Conservation (phyloP, 768 basidiomycete species). For the Holtermannia corniformis region DNA sequence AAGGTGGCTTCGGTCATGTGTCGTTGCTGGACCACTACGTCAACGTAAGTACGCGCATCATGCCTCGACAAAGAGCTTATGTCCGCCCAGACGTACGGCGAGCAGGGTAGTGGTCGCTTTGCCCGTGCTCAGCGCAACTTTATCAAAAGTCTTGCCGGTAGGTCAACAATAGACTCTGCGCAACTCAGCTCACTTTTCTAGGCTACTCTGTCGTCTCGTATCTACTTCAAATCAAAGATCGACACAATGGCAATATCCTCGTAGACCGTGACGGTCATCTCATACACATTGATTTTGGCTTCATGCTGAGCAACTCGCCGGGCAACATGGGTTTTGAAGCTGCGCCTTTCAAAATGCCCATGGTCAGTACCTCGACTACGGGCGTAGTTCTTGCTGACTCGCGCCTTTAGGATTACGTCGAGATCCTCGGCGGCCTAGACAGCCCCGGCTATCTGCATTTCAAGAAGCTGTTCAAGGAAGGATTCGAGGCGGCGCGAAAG, state of each 20-base stretch:
- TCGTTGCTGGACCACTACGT: conserved; percentile 86
- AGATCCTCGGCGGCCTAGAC: conserved; percentile 80
- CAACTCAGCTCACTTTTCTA: conserved; percentile 22
- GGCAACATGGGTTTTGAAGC: conserved; percentile 92
- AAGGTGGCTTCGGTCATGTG: conserved; percentile 73
- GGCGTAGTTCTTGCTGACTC: background rate
- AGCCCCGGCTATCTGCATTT: conserved; percentile 72
- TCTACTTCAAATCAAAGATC: conserved; percentile 93
- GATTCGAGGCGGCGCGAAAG: conserved; percentile 87
- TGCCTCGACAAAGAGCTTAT: background rate
- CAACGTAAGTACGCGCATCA: conserved; percentile 58
- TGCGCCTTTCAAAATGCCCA: conserved; percentile 93
- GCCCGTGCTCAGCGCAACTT: conserved; percentile 86
- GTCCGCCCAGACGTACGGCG: conserved; percentile 71
- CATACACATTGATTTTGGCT: conserved; percentile 95
- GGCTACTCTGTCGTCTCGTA: conserved; percentile 95
- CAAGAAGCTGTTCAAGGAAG: conserved; percentile 75
- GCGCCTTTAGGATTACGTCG: conserved; percentile 63
- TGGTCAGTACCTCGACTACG: no score
- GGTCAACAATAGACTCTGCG: conserved; percentile 11
- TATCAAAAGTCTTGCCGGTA: conserved; percentile 79
- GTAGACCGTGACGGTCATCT: conserved; percentile 90
- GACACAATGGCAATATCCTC: conserved; percentile 97
- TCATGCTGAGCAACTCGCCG: conserved; percentile 93
- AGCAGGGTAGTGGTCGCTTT: conserved; percentile 76